phyloP scores from a whole-genome alignment of 1,139 yeast genomes.

The Taphrina flavorubra region DNA sequence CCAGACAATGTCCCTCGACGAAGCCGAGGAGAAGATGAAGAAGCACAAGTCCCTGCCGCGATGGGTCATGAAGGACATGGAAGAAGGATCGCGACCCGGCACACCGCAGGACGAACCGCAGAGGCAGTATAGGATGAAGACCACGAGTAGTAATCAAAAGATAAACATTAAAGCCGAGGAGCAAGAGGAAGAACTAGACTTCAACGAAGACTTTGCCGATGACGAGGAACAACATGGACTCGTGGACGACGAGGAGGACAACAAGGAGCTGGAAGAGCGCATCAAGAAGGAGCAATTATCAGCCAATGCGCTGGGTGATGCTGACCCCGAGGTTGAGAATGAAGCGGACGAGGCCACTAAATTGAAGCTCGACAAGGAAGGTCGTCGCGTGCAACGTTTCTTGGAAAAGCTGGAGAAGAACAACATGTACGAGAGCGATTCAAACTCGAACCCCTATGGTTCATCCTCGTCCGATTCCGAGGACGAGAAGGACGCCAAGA shows the following conservation, averaged over 20 bases:
- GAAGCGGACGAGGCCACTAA: constrained; percentile 64
- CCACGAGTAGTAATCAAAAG: constrained; percentile 28
- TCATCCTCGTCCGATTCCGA: constrained; percentile 42
- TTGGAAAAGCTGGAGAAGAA: constrained; percentile 84
- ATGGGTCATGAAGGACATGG: constrained; percentile 81
- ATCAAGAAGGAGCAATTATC: constrained; percentile 88
- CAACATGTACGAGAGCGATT: constrained; percentile 89
- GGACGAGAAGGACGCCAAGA: constrained; percentile 40
- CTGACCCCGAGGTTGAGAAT: constrained; percentile 62
- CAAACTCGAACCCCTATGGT: constrained; percentile 61
- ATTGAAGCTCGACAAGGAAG: constrained; percentile 87
- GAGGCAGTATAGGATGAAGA: constrained; percentile 33
- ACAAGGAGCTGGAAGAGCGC: constrained; percentile 83
- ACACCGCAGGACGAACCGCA: constrained; percentile 37
- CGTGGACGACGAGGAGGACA: constrained; percentile 96
- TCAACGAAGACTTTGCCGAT: constrained; percentile 95
- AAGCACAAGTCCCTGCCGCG: constrained; percentile 67
- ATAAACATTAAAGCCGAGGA: constrained; percentile 29
- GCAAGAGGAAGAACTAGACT: constrained; percentile 87
- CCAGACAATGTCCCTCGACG: constrained; percentile 91
- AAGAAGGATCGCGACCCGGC: constrained; percentile 43
- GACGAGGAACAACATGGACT: constrained; percentile 98
- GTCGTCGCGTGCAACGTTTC: constrained; percentile 81
- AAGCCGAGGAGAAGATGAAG: constrained; percentile 78
- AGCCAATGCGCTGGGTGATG: constrained; percentile 75